Evolutionary conservation across 2,329 filamentous ascomycete species (phyloP), one percentile per base, ranked within the genome.

Genomic region (Cladosporium sp.): DNA sequence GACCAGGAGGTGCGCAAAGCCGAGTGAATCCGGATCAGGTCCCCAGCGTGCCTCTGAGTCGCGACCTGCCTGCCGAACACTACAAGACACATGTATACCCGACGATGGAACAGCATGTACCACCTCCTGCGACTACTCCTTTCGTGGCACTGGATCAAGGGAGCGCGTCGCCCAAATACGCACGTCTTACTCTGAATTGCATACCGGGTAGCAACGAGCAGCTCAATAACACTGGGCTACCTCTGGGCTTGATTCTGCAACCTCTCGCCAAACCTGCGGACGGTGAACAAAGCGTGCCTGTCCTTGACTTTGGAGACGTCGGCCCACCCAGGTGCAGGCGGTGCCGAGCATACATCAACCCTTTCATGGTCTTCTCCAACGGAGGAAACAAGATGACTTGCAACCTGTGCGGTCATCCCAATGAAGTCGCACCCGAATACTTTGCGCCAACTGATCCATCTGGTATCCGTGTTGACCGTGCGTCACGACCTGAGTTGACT

Each of bases 351-450:
- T 99, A 99, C 80, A 96, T 99, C 81, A 99, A 99, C 76, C 95
- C 95, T 1, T 99, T 99, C 77, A 98, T 99, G 95, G 91, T 93
- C 76, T 99, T 99, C 84, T 87, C 91, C 67, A 90, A 91, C 18
- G 94, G 94, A 44, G 95, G 95, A 66, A 97, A 94, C 81, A 97
- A 96, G 77, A 96, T 97, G 77, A 92, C 97, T 62, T 99, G 95
- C 82, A 99, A 99, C 76, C 92, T 99, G 80, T 99, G 95, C 81
- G 95, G 91, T 26, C 96, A 98, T 77, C 93, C 95, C 59, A 99
- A 98, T 77, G 95, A 99, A 75, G 96, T 96, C 0, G 84, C 92
- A 0, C 81, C 91, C 1, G 94, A 97, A 76, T 99, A 99, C 79
- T 99, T 96, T 78, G 91, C 92, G 64, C 93, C 95, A 21, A 92